phyloP scores from a whole-genome alignment of 129 eudicot species.

The Mikania micrantha region DNA sequence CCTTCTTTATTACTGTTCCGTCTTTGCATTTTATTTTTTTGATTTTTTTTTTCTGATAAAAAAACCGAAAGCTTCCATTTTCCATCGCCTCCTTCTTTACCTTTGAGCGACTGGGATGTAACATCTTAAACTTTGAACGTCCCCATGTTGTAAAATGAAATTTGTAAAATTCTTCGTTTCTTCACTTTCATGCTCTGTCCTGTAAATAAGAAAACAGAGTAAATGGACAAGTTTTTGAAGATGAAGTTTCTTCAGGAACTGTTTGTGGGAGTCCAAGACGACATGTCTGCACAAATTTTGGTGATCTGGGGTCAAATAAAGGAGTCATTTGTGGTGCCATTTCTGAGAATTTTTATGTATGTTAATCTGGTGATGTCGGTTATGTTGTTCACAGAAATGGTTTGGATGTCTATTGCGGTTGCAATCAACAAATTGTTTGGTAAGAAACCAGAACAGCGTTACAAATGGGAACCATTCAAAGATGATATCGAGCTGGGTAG shows the following conservation, averaged over 20 bases:
- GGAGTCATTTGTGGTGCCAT: not conserved
- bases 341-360: not conserved
- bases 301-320: not conserved
- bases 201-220: not conserved
- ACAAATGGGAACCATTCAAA: constrained; percentile 14
- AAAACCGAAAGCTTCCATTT: too few relatives aligned
- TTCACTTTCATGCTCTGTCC: not conserved
- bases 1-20: too few relatives aligned
- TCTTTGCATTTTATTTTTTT: too few relatives aligned
- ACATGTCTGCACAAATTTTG: not conserved
- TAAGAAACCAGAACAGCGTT: too few relatives aligned
- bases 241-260: not conserved
- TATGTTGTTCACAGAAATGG: not conserved
- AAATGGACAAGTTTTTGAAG: not conserved
- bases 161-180: too few relatives aligned
- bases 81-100: too few relatives aligned
- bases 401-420: not conserved
- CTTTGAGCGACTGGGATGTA: too few relatives aligned
- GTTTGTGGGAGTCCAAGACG: constrained; percentile 28
- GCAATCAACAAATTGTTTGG: not conserved
- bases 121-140: too few relatives aligned
- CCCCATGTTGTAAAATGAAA: too few relatives aligned
- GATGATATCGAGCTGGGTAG: constrained; percentile 26
- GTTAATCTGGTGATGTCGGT: not conserved
- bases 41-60: too few relatives aligned